phyloP scores from a whole-genome alignment of 2,329 filamentous ascomycete genomes.

The Hawksworthiomyces lignivorus region DNA sequence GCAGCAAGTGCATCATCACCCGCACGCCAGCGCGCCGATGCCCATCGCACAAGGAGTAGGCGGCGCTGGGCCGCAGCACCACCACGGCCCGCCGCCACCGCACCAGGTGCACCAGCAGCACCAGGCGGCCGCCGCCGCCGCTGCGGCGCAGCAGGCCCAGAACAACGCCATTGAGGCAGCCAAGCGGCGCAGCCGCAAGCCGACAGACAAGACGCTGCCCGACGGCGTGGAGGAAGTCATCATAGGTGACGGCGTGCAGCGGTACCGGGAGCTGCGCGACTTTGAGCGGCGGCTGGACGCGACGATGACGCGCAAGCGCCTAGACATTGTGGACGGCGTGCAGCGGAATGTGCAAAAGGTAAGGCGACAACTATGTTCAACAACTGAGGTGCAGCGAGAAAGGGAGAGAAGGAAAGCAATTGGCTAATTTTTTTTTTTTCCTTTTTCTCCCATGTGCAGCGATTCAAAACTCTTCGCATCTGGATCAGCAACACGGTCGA shows the following conservation, averaged over 20 bases:
- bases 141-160: conserved; percentile 40
- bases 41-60: conserved; percentile 1
- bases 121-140: conserved; percentile 30
- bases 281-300: conserved; percentile 84
- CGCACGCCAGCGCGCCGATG: conserved; percentile 6
- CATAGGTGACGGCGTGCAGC: conserved; percentile 71
- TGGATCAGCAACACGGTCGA: conserved; percentile 95
- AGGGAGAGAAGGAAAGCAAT: conserved; percentile 48
- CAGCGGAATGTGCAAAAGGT: conserved; percentile 45
- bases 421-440: background rate
- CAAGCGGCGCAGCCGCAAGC: conserved; percentile 77
- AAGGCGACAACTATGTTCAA: no score
- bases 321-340: conserved; percentile 80
- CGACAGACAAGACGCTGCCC: conserved; percentile 90
- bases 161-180: conserved; percentile 56
- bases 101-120: conserved; percentile 36
- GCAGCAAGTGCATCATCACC: conserved; percentile 8
- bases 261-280: conserved; percentile 79
- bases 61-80: background rate
- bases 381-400: no score
- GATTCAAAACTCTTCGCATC: conserved; percentile 77
- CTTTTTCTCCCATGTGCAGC: conserved; percentile 31
- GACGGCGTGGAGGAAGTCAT: conserved; percentile 79
- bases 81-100: background rate
- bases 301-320: conserved; percentile 84